Evolutionary conservation across 768 basidiomycete genomes (phyloP).

Genomic region (Lentinus tigrinus): DNA sequence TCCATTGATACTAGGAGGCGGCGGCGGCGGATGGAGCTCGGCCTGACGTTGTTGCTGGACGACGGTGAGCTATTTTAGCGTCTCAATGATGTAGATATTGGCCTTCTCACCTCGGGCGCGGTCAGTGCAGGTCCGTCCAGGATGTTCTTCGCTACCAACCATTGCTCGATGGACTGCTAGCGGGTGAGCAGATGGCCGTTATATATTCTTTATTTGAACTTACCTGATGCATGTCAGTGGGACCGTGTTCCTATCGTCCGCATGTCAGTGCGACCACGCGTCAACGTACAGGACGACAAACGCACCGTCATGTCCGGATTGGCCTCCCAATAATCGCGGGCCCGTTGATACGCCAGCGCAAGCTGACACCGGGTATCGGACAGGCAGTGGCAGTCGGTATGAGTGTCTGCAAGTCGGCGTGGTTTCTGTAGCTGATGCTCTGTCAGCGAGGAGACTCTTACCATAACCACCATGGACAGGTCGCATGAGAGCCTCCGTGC

Average conservation of each 20-base stretch:
- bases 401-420: not conserved
- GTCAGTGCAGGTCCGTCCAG: not conserved
- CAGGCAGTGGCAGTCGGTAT: conserved; percentile 5
- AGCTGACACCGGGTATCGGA: conserved; percentile 7
- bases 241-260: not conserved
- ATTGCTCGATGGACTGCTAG: conserved; percentile 1
- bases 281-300: not conserved
- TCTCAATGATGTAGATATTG: too few species aligned
- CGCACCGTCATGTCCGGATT: conserved; percentile 1
- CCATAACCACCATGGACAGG: too few species aligned
- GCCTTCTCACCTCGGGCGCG: not conserved
- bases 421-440: too few species aligned
- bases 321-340: conserved; percentile 4
- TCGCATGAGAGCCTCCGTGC: too few species aligned
- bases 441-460: too few species aligned
- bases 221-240: conserved; percentile 5
- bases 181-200: too few species aligned
- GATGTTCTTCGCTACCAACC: not conserved
- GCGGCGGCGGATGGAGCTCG: not conserved
- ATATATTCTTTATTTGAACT: not conserved
- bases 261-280: not conserved
- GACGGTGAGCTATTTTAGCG: not conserved
- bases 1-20: not conserved
- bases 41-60: not conserved
- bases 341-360: conserved; percentile 1